Conservation (phyloP, 805 yeast genomes). For the Starmera pachycereana region DNA sequence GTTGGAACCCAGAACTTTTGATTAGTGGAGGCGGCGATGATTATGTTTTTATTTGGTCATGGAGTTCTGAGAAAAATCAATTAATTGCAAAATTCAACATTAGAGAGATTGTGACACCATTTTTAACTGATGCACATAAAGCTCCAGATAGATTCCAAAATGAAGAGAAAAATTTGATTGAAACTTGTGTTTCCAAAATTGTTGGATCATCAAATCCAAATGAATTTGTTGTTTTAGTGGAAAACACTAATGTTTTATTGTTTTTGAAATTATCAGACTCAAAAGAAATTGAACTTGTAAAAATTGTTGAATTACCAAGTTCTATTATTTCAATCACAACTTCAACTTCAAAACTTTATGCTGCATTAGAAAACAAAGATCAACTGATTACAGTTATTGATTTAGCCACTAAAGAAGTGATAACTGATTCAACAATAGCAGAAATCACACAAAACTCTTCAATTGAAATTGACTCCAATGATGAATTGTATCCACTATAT, state of each 20-base stretch:
- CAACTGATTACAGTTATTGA: constrained; percentile 8
- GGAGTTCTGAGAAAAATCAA: constrained; percentile 42
- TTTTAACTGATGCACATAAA: constrained; percentile 44
- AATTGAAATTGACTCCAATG: constrained; percentile 14
- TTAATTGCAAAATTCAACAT: constrained; percentile 41
- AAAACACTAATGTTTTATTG: constrained; percentile 36
- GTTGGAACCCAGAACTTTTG: constrained; percentile 38
- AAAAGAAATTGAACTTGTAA: constrained; percentile 15
- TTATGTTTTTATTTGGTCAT: constrained; percentile 65
- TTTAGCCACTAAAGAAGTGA: constrained; percentile 21
- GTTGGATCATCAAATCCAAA: constrained; percentile 22
- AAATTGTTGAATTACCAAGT: constrained; percentile 20
- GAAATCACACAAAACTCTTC: constrained; percentile 8
- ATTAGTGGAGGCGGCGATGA: constrained; percentile 92
- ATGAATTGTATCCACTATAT: constrained; percentile 35
- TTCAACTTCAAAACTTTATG: constrained; percentile 24
- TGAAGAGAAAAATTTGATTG: constrained; percentile 35
- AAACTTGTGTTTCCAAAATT: constrained; percentile 41
- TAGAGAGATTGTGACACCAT: constrained; percentile 28
- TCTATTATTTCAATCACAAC: constrained; percentile 22
- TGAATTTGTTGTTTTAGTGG: constrained; percentile 35
- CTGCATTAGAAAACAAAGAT: constrained; percentile 24
- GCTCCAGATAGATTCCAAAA: constrained; percentile 59
- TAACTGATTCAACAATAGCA: constrained; percentile 24
- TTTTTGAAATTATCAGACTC: constrained; percentile 17